Base-by-base conservation (phyloP, 2,329 filamentous ascomycete genomes). In the Colletotrichum eleusines region DNA sequence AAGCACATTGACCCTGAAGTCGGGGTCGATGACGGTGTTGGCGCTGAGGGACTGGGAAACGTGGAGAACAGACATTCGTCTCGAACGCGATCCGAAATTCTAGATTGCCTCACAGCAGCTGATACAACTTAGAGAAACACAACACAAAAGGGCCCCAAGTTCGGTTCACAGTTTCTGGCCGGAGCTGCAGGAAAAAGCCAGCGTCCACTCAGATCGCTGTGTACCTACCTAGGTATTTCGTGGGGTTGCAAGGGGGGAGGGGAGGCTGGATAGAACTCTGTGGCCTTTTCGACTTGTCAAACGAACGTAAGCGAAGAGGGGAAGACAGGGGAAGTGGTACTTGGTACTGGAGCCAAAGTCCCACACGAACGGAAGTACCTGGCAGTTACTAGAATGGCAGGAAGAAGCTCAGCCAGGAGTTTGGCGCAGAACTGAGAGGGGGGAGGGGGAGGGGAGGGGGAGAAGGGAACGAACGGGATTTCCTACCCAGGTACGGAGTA, bases 231-330 rank as follows among this genome's bases (percentile, higher is more conserved):
- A n/a, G n/a, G n/a, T n/a, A 67, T 55, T 71, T 67, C 63, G 63
- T 67, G 63, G 68, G 68, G 68, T 71, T 62, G 28, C 68, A 71
- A 28, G 68, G 57, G 38, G 68, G 40, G 40, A 5, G 9, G 38
- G 57, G 57, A 28, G 65, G 63, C 38, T 55, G 50, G 54, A 55
- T 40, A 66, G 62, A 51, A 51, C 48, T 51, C 26, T 51, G n/a
- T n/a, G 42, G 33, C 23, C 54, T n/a, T 16, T 55, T 53, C 40
- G 18, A 38, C 51, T 40, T 31, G 65, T 33, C 59, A 65, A 48
- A 53, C 35, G 51, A 71, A 69, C 59, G 69, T 63, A 64, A 71
- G 69, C 64, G 63, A 44, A 63, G 68, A 59, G 58, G 69, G 53
- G 65, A 48, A 53, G 51, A 33, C 68, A 68, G 57, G 64, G 68